Evolutionary conservation across 169 alveolate genomes (phyloP).

Genomic region (Plasmodium cynomolgi): DNA sequence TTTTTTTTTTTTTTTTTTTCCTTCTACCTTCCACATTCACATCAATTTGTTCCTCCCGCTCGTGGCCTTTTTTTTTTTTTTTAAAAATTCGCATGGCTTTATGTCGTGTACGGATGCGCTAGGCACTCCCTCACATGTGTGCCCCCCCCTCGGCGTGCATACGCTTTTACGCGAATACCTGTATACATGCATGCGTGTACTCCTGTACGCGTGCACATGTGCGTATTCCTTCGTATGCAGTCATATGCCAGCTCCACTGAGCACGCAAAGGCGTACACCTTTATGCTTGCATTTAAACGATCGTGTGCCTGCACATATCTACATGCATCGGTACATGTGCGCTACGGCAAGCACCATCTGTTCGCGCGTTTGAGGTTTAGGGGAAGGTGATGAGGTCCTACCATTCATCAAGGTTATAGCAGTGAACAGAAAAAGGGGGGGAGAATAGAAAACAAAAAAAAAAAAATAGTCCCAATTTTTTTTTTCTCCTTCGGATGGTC

Average conservation of each 20-base stretch:
- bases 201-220: not conserved
- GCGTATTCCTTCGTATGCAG: not conserved
- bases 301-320: not conserved
- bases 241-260: not conserved
- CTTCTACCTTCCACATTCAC: not conserved
- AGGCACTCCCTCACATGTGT: not conserved
- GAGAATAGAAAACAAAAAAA: not conserved
- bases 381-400: not conserved
- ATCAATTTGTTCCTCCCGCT: not conserved
- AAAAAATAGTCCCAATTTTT: not conserved
- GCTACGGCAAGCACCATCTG: not conserved
- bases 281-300: not conserved
- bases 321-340: not conserved
- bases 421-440: not conserved
- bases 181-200: not conserved
- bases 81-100: not conserved
- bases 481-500: not conserved
- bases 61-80: not conserved
- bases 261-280: not conserved
- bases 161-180: not conserved
- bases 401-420: not conserved
- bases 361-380: not conserved
- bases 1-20: no score
- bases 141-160: not conserved
- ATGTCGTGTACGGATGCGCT: not conserved